Evolutionary conservation across 371 early-diverging fungal genomes (phyloP).

Genomic region (Capniomyces stellatus): DNA sequence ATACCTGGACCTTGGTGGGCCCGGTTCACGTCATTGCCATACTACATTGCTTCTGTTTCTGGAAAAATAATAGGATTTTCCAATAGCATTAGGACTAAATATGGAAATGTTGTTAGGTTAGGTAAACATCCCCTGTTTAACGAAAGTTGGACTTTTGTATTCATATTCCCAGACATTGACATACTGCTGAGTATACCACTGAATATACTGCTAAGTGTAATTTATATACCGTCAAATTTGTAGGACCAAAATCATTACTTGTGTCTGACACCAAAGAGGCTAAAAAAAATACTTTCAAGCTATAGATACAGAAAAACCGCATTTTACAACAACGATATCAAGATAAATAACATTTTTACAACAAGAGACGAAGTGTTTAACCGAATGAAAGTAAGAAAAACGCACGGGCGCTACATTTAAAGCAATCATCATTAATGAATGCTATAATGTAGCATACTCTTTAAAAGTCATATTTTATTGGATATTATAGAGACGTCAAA

Average conservation of each 20-base stretch:
- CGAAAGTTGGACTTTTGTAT: too few relatives aligned
- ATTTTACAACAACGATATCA: not conserved
- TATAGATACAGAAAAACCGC: not conserved
- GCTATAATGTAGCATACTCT: too few relatives aligned
- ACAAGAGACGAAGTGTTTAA: constrained; percentile 3
- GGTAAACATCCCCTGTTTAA: too few relatives aligned
- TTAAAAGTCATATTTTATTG: too few relatives aligned
- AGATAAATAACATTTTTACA: not conserved
- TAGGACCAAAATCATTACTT: not conserved
- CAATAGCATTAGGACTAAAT: constrained; percentile 6
- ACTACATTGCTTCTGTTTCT: not conserved
- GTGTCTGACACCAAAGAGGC: not conserved
- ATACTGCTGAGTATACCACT: too few relatives aligned
- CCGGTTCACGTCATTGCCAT: constrained; percentile 12
- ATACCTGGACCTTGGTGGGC: constrained; percentile 13
- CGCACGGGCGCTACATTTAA: not conserved
- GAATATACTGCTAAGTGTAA: too few relatives aligned
- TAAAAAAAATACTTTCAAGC: not conserved
- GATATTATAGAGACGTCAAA: constrained; percentile 5
- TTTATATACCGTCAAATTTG: too few relatives aligned
- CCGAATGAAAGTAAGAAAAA: not conserved
- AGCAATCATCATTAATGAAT: not conserved
- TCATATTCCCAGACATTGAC: too few relatives aligned
- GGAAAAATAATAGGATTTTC: constrained; percentile 12
- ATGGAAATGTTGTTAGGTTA: constrained; percentile 19